These are phyloP conservation scores for Thamnidium elegans DNA, from an alignment of 192 early-diverging fungal species.

Conservation along the genomic window DNA sequence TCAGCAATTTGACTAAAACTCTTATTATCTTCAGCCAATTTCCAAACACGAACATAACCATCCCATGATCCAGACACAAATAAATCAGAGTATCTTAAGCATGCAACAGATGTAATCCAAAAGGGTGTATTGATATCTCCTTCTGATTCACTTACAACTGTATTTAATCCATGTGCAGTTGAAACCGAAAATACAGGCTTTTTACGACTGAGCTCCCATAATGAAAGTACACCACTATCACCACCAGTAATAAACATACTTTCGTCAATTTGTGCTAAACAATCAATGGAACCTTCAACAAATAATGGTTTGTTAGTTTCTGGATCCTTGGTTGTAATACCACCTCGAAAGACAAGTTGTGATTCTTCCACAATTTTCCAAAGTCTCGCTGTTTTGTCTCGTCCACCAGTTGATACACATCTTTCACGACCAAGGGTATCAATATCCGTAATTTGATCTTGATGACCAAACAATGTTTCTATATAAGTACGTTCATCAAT, in stretches of 20 bases:
- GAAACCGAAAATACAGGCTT: constrained; percentile 84
- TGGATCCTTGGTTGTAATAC: constrained; percentile 36
- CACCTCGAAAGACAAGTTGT: constrained; percentile 89
- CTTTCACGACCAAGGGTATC: constrained; percentile 84
- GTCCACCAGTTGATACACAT: constrained; percentile 84
- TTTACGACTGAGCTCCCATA: constrained; percentile 92
- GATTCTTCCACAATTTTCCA: constrained; percentile 97
- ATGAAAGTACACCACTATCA: constrained; percentile 84
- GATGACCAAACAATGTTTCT: constrained; percentile 97
- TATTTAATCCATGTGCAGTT: constrained; percentile 70
- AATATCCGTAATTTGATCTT: constrained; percentile 82
- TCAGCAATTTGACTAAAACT: constrained; percentile 55
- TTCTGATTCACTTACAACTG: constrained; percentile 44
- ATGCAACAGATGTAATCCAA: constrained; percentile 89
- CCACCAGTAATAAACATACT: constrained; percentile 88
- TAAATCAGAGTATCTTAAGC: constrained; percentile 81
- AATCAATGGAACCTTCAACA: constrained; percentile 74
- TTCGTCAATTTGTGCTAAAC: constrained; percentile 90
- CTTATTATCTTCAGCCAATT: constrained; percentile 64
- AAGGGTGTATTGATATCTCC: constrained; percentile 50
- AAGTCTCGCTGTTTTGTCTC: constrained; percentile 86
- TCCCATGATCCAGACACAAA: constrained; percentile 90
- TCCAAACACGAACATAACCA: constrained; percentile 87
- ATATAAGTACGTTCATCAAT: constrained; percentile 87
- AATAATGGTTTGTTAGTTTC: constrained; percentile 15